Evolutionary conservation across 1,139 yeast species (phyloP).

Genomic region (Geotrichum restrictum): DNA sequence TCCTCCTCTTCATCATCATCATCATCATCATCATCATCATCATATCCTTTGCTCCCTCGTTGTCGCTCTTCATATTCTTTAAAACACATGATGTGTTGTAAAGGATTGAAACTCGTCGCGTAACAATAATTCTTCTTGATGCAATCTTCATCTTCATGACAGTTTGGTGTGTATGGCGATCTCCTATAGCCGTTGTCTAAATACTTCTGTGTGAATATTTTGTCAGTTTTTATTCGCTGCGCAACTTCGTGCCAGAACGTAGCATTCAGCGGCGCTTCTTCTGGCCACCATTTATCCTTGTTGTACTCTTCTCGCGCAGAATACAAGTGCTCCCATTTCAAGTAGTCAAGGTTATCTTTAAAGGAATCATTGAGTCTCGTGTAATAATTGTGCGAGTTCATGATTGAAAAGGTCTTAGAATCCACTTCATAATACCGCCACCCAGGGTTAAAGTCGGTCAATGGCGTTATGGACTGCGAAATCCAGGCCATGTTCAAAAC

Average conservation of each 20-base stretch:
- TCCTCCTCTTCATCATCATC: neutral
- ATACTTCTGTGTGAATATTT: constrained; percentile 47
- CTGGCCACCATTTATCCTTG: constrained; percentile 35
- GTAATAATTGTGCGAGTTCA: constrained; percentile 58
- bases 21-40: neutral
- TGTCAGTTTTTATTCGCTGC: constrained; percentile 34
- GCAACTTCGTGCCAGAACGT: constrained; percentile 36
- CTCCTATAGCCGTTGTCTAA: constrained; percentile 48
- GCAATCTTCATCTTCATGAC: constrained; percentile 28
- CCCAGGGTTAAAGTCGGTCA: constrained; percentile 56
- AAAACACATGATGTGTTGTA: constrained; percentile 10
- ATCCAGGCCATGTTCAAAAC: constrained; percentile 61
- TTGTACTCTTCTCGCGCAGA: constrained; percentile 35
- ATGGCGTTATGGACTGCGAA: constrained; percentile 63
- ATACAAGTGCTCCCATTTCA: constrained; percentile 33
- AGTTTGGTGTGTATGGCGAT: constrained; percentile 44
- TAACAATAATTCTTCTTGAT: constrained; percentile 33
- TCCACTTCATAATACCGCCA: constrained; percentile 74
- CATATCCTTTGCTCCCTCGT: neutral
- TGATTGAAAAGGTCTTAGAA: constrained; percentile 55
- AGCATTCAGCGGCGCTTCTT: constrained; percentile 32
- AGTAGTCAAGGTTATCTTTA: constrained; percentile 32
- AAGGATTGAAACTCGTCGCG: constrained; percentile 21
- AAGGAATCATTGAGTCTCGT: constrained; percentile 41
- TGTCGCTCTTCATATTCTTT: neutral